phyloP scores from a whole-genome alignment of 495 filamentous ascomycete genomes.

The Tuber aestivum region DNA sequence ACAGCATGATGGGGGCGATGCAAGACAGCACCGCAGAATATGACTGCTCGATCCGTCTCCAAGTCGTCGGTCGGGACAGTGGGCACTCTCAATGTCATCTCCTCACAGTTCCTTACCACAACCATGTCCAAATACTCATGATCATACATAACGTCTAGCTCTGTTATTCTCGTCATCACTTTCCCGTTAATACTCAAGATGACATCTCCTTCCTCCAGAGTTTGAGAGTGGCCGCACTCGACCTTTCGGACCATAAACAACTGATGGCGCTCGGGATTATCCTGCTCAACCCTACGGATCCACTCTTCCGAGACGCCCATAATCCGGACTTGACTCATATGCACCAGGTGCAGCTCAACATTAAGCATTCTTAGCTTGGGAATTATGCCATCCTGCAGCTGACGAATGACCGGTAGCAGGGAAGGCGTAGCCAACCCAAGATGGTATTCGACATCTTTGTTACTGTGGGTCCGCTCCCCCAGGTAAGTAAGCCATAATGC shows the following conservation, averaged over 20 bases:
- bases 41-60: slow-evolving; percentile 83
- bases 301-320: slow-evolving; percentile 97
- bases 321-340: slow-evolving; percentile 95
- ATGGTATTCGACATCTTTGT: slow-evolving; percentile 93
- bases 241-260: slow-evolving; percentile 98
- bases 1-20: slow-evolving; percentile 95
- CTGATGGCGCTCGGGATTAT: slow-evolving; percentile 86
- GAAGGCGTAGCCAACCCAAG: slow-evolving; percentile 86
- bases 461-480: slow-evolving; percentile 72
- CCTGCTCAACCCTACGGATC: slow-evolving; percentile 78
- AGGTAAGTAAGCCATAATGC: slow-evolving; percentile 95
- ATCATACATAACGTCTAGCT: slow-evolving; percentile 95
- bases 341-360: slow-evolving; percentile 87
- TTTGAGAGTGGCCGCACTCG: slow-evolving; percentile 59
- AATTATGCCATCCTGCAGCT: slow-evolving; percentile 70
- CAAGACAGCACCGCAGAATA: slow-evolving; percentile 90
- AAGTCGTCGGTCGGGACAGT: slow-evolving; percentile 86
- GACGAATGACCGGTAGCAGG: slow-evolving; percentile 71
- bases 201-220: slow-evolving; percentile 83
- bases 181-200: slow-evolving; percentile 86
- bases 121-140: slow-evolving; percentile 74
- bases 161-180: slow-evolving; percentile 84
- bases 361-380: slow-evolving; percentile 84
- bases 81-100: slow-evolving; percentile 69
- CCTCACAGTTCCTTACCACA: slow-evolving; percentile 77